Conservation (phyloP, 129 eudicot species). For the Saposhnikovia divaricata region DNA sequence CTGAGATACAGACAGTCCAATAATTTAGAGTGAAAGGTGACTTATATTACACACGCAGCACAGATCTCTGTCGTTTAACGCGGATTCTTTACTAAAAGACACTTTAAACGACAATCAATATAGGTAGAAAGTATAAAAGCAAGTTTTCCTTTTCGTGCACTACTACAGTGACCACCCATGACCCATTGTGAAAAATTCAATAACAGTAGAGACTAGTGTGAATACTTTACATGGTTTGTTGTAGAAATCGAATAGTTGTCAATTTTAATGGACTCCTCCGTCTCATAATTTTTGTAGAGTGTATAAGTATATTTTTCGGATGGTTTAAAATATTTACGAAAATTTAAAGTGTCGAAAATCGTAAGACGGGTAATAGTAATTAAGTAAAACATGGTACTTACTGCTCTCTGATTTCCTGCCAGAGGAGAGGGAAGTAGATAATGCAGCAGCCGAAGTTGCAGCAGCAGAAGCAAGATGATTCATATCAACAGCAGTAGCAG, state of each 20-base stretch:
- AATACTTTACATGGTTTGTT: no score
- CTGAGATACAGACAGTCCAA: background rate
- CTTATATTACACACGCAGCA: background rate
- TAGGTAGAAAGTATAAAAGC: background rate
- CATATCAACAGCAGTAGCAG: background rate
- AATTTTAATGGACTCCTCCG: no score
- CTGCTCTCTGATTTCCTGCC: constrained; percentile 9
- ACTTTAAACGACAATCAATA: background rate
- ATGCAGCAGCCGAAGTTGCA: constrained; percentile 20
- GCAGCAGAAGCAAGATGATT: constrained; percentile 14
- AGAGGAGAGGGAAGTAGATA: constrained; percentile 19
- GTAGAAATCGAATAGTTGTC: no score
- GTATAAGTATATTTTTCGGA: no score
- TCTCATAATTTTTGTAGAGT: no score
- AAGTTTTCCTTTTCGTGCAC: background rate
- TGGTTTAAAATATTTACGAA: no score
- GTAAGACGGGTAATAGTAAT: background rate
- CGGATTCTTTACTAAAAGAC: background rate
- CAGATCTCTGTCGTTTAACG: background rate
- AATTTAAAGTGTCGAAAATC: background rate
- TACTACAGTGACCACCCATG: background rate
- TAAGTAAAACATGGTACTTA: constrained; percentile 4
- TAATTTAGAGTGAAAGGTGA: background rate
- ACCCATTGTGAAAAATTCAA: no score
- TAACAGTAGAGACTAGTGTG: no score